A percentile compares a stretch with the other conserved stretches of the same genome.
Conservation (phyloP, 148 eudicot genomes). For the Bassia scoparia region DNA sequence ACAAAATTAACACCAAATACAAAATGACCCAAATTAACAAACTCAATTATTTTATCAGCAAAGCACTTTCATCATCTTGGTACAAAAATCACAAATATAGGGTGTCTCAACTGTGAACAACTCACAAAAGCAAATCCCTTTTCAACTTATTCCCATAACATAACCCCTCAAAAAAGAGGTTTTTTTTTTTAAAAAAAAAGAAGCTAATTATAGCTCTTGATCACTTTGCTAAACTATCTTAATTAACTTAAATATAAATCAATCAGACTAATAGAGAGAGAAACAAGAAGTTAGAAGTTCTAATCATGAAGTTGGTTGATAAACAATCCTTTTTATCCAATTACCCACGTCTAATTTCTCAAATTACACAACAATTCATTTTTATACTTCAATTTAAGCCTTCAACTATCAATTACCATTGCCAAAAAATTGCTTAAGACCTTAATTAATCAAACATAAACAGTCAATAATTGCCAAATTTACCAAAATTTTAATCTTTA, state of each 20-base stretch:
- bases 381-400: no score
- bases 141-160: constrained; percentile 23
- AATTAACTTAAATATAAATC: constrained; percentile 7
- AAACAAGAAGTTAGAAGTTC: constrained; percentile 13
- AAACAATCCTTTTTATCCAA: no score
- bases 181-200: constrained; percentile 12
- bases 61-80: not conserved
- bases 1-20: no score
- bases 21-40: constrained; percentile 32
- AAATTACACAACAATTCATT: no score
- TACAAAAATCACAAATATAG: constrained; percentile 19
- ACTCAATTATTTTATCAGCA: constrained; percentile 27
- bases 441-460: no score
- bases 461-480: no score
- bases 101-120: constrained; percentile 30
- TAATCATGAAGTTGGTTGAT: constrained; percentile 57
- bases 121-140: constrained; percentile 33
- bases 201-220: constrained; percentile 32
- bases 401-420: no score
- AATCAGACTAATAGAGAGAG: constrained; percentile 10
- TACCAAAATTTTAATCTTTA: no score
- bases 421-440: no score
- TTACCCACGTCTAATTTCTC: no score
- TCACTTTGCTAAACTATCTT: constrained; percentile 12
- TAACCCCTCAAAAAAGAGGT: not conserved